A percentile compares a stretch with the other conserved stretches of the same genome.
Conservation (phyloP, 2,329 filamentous ascomycete species). For the Mycosphaerella sp. region DNA sequence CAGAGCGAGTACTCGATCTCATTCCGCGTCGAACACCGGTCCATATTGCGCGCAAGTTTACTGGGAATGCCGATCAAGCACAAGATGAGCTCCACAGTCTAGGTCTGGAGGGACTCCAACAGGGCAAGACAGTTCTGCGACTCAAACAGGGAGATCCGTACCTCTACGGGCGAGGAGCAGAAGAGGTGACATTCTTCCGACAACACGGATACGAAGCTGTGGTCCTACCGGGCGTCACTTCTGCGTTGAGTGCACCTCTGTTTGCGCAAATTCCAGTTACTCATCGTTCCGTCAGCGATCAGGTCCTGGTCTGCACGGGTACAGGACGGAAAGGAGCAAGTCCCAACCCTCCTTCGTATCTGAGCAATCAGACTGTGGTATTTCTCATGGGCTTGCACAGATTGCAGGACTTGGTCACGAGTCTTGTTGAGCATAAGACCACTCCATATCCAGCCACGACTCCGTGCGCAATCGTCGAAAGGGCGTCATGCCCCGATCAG, state of each 20-base stretch:
- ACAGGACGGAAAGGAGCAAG: slow-evolving; percentile 84
- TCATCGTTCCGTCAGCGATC: slow-evolving; percentile 82
- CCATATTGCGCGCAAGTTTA: slow-evolving; percentile 93
- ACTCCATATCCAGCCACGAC: slow-evolving; percentile 54
- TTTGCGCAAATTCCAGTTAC: slow-evolving; percentile 85
- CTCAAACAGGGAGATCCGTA: slow-evolving; percentile 97
- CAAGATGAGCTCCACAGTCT: slow-evolving; percentile 81
- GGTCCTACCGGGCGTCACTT: slow-evolving; percentile 87
- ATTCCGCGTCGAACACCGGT: slow-evolving; percentile 85
- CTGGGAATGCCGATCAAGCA: slow-evolving; percentile 88
- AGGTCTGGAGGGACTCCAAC: slow-evolving; percentile 61
- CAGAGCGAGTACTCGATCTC: slow-evolving; percentile 75
- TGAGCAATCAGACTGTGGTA: slow-evolving; percentile 72
- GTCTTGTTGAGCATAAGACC: slow-evolving; percentile 50
- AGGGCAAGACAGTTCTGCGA: slow-evolving; percentile 74
- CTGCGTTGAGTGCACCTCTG: slow-evolving; percentile 75
- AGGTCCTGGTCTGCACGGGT: slow-evolving; percentile 92
- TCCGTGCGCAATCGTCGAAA: slow-evolving; percentile 86
- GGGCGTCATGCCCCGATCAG: slow-evolving; percentile 91
- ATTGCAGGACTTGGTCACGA: slow-evolving; percentile 64
- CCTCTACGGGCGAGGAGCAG: slow-evolving; percentile 88
- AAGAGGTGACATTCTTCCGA: slow-evolving; percentile 82
- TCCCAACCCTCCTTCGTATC: slow-evolving; percentile 73
- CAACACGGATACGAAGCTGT: slow-evolving; percentile 57
- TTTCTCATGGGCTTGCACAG: slow-evolving; percentile 95